Evolutionary conservation across 2,329 filamentous ascomycete species (phyloP).

Genomic region (Fusarium sp.): DNA sequence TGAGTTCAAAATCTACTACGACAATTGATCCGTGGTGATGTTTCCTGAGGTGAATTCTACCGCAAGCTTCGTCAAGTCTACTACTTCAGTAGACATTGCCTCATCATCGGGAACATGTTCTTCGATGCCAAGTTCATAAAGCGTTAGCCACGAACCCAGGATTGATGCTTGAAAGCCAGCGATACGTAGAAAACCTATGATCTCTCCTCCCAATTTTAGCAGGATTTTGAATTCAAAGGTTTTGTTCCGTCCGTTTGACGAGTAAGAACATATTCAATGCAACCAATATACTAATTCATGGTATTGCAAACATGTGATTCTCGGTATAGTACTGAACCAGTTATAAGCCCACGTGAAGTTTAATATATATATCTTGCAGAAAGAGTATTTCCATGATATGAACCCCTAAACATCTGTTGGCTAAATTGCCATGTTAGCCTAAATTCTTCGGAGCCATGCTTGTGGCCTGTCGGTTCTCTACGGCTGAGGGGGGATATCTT

Average conservation of each 20-base stretch:
- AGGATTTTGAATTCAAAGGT: background rate
- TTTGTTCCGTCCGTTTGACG: background rate
- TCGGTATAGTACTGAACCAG: background rate
- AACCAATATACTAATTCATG: background rate
- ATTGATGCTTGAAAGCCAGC: background rate
- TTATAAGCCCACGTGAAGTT: background rate
- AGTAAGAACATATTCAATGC: background rate
- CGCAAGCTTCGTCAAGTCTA: background rate
- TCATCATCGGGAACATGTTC: background rate
- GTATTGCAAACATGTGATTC: background rate
- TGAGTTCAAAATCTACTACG: background rate
- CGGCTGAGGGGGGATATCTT: background rate
- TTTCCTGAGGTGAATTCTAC: background rate
- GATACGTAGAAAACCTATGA: background rate
- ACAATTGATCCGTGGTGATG: no score
- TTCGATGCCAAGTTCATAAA: background rate
- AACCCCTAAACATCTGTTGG: background rate
- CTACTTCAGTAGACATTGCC: background rate
- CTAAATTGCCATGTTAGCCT: background rate
- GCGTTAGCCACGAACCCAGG: background rate
- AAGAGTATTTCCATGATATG: background rate
- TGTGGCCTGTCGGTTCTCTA: background rate
- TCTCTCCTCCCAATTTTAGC: background rate
- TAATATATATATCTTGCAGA: background rate
- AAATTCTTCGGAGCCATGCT: background rate